phyloP scores from a whole-genome alignment of 2,329 filamentous ascomycete genomes.

The Decorospora gaudefroyi region DNA sequence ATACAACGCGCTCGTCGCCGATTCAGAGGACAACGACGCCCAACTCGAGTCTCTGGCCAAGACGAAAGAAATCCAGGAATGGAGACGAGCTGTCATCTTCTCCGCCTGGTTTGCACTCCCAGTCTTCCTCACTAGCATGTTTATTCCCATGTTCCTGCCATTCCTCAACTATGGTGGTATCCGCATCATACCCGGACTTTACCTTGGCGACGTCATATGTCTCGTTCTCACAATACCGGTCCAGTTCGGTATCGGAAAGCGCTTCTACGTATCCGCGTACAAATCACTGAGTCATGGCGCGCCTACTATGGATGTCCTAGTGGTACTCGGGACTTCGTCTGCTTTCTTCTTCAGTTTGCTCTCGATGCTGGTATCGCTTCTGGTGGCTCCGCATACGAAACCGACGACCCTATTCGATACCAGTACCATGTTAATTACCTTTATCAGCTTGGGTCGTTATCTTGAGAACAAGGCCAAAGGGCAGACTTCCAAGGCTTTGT shows the following conservation, averaged over 20 bases:
- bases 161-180: conserved; percentile 75
- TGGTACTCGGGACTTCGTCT: conserved; percentile 89
- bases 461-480: conserved; percentile 95
- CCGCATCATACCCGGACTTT: conserved; percentile 73
- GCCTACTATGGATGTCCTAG: conserved; percentile 96
- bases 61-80: conserved; percentile 93
- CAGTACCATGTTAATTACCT: conserved; percentile 97
- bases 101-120: conserved; percentile 84
- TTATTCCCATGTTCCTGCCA: conserved; percentile 83
- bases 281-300: conserved; percentile 88
- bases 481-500: conserved; percentile 92
- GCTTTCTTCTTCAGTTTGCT: conserved; percentile 95
- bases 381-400: conserved; percentile 73
- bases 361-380: conserved; percentile 80
- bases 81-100: conserved; percentile 77
- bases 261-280: conserved; percentile 92
- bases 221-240: conserved; percentile 85
- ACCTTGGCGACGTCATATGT: conserved; percentile 84
- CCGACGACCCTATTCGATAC: conserved; percentile 95
- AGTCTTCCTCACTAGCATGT: conserved; percentile 90
- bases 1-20: conserved; percentile 85
- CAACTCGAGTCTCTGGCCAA: conserved; percentile 95
- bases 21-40: conserved; percentile 93
- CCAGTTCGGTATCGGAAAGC: conserved; percentile 93
- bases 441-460: conserved; percentile 88